These are phyloP conservation scores for Fomitopsis schrenkii DNA, from an alignment of 1,284 basidiomycete species.

Conservation along the genomic window DNA sequence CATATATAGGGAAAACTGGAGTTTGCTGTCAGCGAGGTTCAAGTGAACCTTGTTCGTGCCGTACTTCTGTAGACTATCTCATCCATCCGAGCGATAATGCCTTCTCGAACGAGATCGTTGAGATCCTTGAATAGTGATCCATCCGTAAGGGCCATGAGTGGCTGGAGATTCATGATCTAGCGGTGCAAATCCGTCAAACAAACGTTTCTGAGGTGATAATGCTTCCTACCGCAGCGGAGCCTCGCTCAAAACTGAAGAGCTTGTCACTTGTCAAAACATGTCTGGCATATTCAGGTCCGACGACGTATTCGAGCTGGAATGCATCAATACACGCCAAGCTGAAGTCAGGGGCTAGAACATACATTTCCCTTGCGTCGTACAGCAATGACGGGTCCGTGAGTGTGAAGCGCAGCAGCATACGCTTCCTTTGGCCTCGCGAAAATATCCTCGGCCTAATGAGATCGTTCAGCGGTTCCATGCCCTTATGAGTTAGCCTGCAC, in stretches of 20 bases:
- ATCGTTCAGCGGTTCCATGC: neutral
- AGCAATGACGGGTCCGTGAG: conserved; percentile 29
- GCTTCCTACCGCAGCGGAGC: conserved; percentile 25
- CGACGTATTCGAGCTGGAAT: conserved; percentile 31
- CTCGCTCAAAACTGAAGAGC: conserved; percentile 31
- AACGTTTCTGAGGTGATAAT: conserved; percentile 9
- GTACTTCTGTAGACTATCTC: conserved; percentile 19
- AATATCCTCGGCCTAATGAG: conserved; percentile 23
- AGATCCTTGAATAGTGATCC: conserved; percentile 19
- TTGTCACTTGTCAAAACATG: conserved; percentile 28
- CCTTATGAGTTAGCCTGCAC: neutral
- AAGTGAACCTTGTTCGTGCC: neutral
- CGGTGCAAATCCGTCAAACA: conserved; percentile 1
- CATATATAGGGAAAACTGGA: conserved; percentile 19
- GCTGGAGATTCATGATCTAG: conserved; percentile 23
- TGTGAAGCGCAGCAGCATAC: conserved; percentile 26
- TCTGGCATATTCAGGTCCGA: conserved; percentile 24
- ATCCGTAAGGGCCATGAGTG: conserved; percentile 20
- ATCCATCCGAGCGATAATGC: conserved; percentile 19
- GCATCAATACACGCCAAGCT: neutral
- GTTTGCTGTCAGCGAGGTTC: neutral
- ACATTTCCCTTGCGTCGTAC: conserved; percentile 31
- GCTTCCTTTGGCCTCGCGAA: conserved; percentile 28
- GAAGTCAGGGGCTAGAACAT: neutral
- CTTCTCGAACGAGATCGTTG: conserved; percentile 20